Percentiles rank a stretch among this genome's conserved stretches.
Conservation (phyloP, 371 early-diverging fungal genomes). For the Mucor saturninus region DNA sequence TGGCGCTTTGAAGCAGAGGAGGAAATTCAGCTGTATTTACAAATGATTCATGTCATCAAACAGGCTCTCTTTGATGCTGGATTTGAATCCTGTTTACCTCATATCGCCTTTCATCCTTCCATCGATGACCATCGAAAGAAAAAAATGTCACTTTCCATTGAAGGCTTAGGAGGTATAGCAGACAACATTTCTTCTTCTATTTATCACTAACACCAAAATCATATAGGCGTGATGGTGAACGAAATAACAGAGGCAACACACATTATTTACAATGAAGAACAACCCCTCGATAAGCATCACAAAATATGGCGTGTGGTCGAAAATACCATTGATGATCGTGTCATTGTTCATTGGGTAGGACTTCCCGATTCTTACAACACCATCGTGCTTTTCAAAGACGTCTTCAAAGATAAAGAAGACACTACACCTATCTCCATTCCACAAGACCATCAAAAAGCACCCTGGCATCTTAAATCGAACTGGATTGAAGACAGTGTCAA, state of each 20-base stretch:
- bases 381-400: conserved; percentile 46
- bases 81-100: conserved; percentile 37
- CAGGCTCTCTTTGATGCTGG: conserved; percentile 38
- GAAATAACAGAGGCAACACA: conserved; percentile 60
- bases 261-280: conserved; percentile 48
- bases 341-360: conserved; percentile 73
- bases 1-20: conserved; percentile 63
- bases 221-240: conserved; percentile 40
- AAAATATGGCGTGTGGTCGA: conserved; percentile 26
- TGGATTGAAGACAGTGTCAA: conserved; percentile 75
- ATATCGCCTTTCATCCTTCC: conserved; percentile 52
- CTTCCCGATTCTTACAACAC: conserved; percentile 78
- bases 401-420: conserved; percentile 20
- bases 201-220: background rate
- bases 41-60: conserved; percentile 50
- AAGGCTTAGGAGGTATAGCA: conserved; percentile 55
- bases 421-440: background rate
- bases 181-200: background rate
- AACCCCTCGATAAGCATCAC: conserved; percentile 15
- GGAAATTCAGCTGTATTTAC: conserved; percentile 41
- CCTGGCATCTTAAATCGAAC: conserved; percentile 64
- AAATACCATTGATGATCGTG: conserved; percentile 51
- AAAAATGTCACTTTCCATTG: conserved; percentile 40
- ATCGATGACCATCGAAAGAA: conserved; percentile 47
- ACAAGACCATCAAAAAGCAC: conserved; percentile 36